phyloP scores from a whole-genome alignment of 2,329 filamentous ascomycete species.

The Gaeumannomyces tritici region DNA sequence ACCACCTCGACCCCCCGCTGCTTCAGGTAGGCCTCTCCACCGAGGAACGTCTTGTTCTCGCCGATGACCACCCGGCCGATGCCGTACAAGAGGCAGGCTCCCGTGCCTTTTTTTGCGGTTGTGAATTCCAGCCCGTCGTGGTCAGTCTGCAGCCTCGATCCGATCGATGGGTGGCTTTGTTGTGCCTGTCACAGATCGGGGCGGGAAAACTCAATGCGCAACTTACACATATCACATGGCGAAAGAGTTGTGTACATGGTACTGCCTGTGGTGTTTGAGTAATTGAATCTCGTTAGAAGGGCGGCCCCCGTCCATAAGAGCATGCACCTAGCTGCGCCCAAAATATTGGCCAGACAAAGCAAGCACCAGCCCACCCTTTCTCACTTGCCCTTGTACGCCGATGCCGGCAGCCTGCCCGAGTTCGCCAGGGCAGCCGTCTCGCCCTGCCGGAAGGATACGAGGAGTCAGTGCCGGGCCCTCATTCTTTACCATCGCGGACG shows the following conservation, averaged over 20 bases:
- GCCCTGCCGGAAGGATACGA: constrained; percentile 15
- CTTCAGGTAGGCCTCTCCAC: constrained; percentile 62
- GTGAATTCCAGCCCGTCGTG: not conserved
- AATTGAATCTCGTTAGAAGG: not conserved
- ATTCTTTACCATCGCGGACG: no score
- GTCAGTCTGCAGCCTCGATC: not conserved
- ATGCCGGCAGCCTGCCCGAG: constrained; percentile 61
- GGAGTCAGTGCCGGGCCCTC: not conserved
- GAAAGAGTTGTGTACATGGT: constrained; percentile 81
- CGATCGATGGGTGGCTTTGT: not conserved
- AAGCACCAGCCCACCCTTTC: not conserved
- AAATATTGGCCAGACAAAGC: no score
- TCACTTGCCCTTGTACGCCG: constrained; percentile 41
- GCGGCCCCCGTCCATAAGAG: not conserved
- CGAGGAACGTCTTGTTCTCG: constrained; percentile 67
- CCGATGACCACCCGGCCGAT: constrained; percentile 66
- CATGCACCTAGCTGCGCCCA: no score
- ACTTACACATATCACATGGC: constrained; percentile 66
- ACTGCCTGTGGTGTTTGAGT: constrained; percentile 32
- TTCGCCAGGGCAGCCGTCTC: constrained; percentile 70
- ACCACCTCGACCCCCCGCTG: constrained; percentile 62
- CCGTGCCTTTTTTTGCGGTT: constrained; percentile 36
- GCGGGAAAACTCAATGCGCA: no score
- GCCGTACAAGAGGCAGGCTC: constrained; percentile 68
- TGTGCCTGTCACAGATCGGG: no score